A percentile compares a stretch with the other conserved stretches of the same genome.
Evolutionary conservation across 208 protist species (phyloP).

Genomic region (Trichomonas tenax): DNA sequence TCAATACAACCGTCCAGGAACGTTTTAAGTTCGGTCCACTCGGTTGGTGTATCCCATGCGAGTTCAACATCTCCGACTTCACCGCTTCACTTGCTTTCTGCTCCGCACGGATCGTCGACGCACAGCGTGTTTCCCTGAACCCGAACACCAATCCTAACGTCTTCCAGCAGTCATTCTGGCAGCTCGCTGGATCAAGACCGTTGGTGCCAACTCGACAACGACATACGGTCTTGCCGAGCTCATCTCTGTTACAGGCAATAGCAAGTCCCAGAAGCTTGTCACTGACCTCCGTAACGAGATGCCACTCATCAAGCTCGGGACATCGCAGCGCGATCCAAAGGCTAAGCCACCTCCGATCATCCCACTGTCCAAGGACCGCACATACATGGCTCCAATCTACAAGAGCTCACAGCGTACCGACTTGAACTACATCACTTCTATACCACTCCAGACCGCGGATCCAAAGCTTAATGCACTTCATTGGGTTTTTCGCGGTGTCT

Average conservation of each 20-base stretch:
- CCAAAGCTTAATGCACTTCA: background rate
- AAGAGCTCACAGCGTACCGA: slow-evolving; percentile 75
- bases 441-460: slow-evolving; percentile 54
- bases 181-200: slow-evolving; percentile 73
- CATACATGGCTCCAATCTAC: slow-evolving; percentile 89
- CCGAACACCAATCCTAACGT: slow-evolving; percentile 22
- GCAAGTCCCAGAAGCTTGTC: background rate
- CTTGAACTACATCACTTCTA: slow-evolving; percentile 83
- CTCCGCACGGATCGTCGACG: slow-evolving; percentile 83
- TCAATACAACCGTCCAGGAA: slow-evolving; percentile 86
- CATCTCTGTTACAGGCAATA: slow-evolving; percentile 33
- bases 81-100: slow-evolving; percentile 69
- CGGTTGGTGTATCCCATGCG: slow-evolving; percentile 92
- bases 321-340: slow-evolving; percentile 51
- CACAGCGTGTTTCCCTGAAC: too few relatives aligned
- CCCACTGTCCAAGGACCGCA: background rate
- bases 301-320: slow-evolving; percentile 78
- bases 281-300: slow-evolving; percentile 50
- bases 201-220: slow-evolving; percentile 24
- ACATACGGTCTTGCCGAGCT: slow-evolving; percentile 72
- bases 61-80: slow-evolving; percentile 89
- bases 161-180: slow-evolving; percentile 45
- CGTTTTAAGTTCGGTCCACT: slow-evolving; percentile 89
- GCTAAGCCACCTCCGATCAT: background rate
- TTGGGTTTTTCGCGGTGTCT: background rate